phyloP scores from a whole-genome alignment of 352 stramenopile genomes.

The Globisporangium paddicum region DNA sequence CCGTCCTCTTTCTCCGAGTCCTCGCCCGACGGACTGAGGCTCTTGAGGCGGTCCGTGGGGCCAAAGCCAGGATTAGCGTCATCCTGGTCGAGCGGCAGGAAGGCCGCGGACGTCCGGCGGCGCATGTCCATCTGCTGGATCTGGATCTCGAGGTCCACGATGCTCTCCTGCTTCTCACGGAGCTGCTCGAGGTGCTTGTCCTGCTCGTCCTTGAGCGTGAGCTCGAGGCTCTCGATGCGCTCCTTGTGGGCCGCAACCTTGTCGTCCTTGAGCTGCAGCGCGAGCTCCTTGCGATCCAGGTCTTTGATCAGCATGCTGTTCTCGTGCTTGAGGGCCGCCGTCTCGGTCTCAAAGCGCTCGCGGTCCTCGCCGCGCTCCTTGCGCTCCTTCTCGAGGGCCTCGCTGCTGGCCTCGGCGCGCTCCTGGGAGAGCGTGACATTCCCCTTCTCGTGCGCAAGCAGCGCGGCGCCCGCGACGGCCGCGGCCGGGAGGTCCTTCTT shows the following conservation, averaged over 20 bases:
- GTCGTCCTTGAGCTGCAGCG: slow-evolving; percentile 61
- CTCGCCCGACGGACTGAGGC: slow-evolving; percentile 20
- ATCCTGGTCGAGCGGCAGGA: slow-evolving; percentile 31
- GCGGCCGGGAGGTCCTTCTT: slow-evolving; percentile 20
- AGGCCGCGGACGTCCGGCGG: slow-evolving; percentile 43
- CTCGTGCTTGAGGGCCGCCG: slow-evolving; percentile 60
- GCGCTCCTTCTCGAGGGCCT: slow-evolving; percentile 38
- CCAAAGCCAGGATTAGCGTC: slow-evolving; percentile 38
- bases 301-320: slow-evolving; percentile 74
- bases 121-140: slow-evolving; percentile 58
- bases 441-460: no score
- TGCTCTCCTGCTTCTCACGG: slow-evolving; percentile 67
- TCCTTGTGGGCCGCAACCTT: slow-evolving; percentile 58
- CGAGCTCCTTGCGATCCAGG: slow-evolving; percentile 60
- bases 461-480: slow-evolving; percentile 19
- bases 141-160: slow-evolving; percentile 57
- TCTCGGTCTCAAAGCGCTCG: slow-evolving; percentile 40
- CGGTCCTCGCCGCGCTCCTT: slow-evolving; percentile 35
- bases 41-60: slow-evolving; percentile 29
- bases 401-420: slow-evolving; percentile 11
- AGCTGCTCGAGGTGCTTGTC: slow-evolving; percentile 56
- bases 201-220: slow-evolving; percentile 56
- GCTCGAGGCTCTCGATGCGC: slow-evolving; percentile 53
- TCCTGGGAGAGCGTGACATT: background rate
- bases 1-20: slow-evolving; percentile 14